Conservation (phyloP, 345 rosid species). For the Boechera divaricarpa region DNA sequence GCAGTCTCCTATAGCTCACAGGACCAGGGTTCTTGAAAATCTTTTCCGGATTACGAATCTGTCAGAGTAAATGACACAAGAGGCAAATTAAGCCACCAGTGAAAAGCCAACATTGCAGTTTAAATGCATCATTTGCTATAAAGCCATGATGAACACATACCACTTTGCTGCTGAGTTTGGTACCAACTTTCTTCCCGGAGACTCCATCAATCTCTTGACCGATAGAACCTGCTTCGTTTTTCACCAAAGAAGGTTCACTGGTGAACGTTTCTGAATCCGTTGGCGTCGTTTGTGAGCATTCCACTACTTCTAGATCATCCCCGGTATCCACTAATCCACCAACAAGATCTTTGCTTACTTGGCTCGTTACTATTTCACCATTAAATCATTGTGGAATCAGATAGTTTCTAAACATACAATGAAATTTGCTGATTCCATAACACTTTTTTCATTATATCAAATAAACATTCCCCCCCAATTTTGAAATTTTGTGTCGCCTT, state of each 20-base stretch:
- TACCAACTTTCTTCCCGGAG: neutral
- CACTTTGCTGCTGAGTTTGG: neutral
- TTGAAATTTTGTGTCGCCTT: neutral
- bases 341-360: neutral
- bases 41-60: neutral
- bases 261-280: neutral
- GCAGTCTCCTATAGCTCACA: slow-evolving; percentile 7
- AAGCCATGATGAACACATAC: neutral
- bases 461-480: too few species aligned
- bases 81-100: neutral
- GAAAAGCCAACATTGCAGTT: neutral
- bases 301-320: neutral
- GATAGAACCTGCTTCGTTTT: neutral
- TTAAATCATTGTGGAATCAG: neutral
- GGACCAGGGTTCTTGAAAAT: slow-evolving; percentile 3
- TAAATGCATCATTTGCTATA: neutral
- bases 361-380: neutral
- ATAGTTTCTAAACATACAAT: neutral
- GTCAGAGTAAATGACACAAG: neutral
- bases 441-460: too few species aligned
- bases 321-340: neutral
- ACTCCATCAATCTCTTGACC: neutral
- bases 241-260: neutral
- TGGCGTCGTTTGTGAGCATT: neutral
- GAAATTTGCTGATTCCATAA: too few species aligned